phyloP scores from a whole-genome alignment of 371 early-diverging fungal genomes.

The Mucor ambiguus region DNA sequence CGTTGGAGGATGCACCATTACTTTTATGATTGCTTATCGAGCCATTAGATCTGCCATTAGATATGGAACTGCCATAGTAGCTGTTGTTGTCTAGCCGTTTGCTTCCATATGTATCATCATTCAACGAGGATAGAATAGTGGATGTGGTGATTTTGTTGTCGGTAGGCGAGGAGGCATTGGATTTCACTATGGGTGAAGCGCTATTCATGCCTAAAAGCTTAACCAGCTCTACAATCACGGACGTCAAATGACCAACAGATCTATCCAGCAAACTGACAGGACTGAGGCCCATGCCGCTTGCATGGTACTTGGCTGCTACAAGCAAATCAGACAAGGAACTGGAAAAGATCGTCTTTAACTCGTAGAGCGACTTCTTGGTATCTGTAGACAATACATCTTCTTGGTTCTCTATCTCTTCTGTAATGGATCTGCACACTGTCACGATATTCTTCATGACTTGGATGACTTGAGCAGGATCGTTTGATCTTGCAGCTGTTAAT shows the following conservation, averaged over 20 bases:
- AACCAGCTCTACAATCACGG: slow-evolving; percentile 75
- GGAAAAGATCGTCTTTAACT: slow-evolving; percentile 64
- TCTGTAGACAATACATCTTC: slow-evolving; percentile 21
- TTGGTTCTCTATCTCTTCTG: slow-evolving; percentile 69
- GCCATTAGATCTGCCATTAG: background rate
- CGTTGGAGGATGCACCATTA: background rate
- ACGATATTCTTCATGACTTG: slow-evolving; percentile 84
- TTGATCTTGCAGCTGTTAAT: slow-evolving; percentile 62
- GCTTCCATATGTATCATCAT: background rate
- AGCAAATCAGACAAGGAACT: slow-evolving; percentile 68
- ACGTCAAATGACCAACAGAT: slow-evolving; percentile 77
- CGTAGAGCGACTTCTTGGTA: slow-evolving; percentile 33
- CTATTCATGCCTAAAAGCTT: slow-evolving; percentile 61
- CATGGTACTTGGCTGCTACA: slow-evolving; percentile 79
- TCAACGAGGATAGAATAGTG: background rate
- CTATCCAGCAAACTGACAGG: slow-evolving; percentile 75
- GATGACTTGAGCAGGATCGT: slow-evolving; percentile 71
- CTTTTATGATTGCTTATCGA: slow-evolving; percentile 5
- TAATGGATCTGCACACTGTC: slow-evolving; percentile 78
- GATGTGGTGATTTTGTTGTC: background rate
- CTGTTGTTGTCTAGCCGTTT: slow-evolving; percentile 2
- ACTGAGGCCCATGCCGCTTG: slow-evolving; percentile 70
- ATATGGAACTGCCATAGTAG: background rate
- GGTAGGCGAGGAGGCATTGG: background rate
- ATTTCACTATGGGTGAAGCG: background rate